Evolutionary conservation across 169 alveolate species (phyloP).

Genomic region (Cryptosporidium viatorum): DNA sequence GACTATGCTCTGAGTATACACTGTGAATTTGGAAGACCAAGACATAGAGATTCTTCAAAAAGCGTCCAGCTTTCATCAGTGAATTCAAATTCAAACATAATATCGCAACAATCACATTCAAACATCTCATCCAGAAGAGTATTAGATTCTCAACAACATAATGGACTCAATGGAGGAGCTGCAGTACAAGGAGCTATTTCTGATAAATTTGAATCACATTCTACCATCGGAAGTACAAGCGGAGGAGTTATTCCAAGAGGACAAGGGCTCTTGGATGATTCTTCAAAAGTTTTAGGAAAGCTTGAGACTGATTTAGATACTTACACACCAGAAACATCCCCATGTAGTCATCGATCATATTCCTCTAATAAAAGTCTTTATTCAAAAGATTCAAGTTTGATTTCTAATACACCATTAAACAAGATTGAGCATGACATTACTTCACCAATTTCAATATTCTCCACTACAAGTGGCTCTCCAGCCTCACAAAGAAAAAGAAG

Average conservation of each 20-base stretch:
- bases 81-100: neutral
- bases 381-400: slow-evolving; percentile 4
- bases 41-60: slow-evolving; percentile 70
- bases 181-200: slow-evolving; percentile 5
- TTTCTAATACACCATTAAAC: slow-evolving; percentile 34
- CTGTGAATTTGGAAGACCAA: slow-evolving; percentile 73
- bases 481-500: slow-evolving; percentile 52
- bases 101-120: slow-evolving; percentile 4
- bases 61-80: slow-evolving; percentile 12
- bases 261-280: slow-evolving; percentile 14
- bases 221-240: neutral
- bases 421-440: slow-evolving; percentile 29
- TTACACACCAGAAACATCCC: slow-evolving; percentile 57
- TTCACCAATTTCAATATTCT: slow-evolving; percentile 62
- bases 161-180: neutral
- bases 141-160: slow-evolving; percentile 7
- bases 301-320: slow-evolving; percentile 33
- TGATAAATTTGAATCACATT: slow-evolving; percentile 16
- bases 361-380: slow-evolving; percentile 26
- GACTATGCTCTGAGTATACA: slow-evolving; percentile 72
- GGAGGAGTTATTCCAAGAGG: neutral
- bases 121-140: slow-evolving; percentile 13
- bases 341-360: slow-evolving; percentile 56
- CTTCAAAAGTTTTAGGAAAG: neutral
- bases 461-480: slow-evolving; percentile 45